Evolutionary conservation across 192 early-diverging fungal genomes (phyloP).

Genomic region (Coemansia aciculifera): DNA sequence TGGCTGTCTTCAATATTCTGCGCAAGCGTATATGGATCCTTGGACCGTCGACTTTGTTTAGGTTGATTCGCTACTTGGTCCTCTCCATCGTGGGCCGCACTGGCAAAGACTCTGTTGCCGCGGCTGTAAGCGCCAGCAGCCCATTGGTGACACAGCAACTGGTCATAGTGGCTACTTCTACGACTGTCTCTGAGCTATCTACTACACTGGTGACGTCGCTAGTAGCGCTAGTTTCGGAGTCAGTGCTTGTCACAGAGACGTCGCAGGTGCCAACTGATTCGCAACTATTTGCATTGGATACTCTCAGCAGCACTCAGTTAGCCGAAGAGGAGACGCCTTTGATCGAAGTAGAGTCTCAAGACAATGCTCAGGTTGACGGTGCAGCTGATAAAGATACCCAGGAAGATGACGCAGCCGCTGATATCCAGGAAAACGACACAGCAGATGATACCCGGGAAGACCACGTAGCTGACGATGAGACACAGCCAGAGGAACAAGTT

Average conservation of each 20-base stretch:
- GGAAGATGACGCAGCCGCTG: too few species aligned
- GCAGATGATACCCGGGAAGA: background rate
- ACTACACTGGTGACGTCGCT: background rate
- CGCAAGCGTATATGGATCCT: slow-evolving; percentile 53
- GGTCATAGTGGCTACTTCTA: background rate
- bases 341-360: background rate
- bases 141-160: background rate
- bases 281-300: background rate
- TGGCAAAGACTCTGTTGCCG: background rate
- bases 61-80: slow-evolving; percentile 23
- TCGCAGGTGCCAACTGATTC: background rate
- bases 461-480: background rate
- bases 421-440: background rate
- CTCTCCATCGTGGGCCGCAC: background rate
- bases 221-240: background rate
- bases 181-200: background rate
- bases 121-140: background rate
- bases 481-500: background rate
- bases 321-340: background rate
- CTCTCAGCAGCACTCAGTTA: background rate
- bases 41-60: slow-evolving; percentile 34
- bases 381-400: too few species aligned
- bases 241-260: background rate
- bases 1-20: slow-evolving; percentile 49
- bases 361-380: too few species aligned